Evolutionary conservation across 148 eudicot species (phyloP), one percentile per base, ranked within the genome.

Genomic region (Beta vulgaris): DNA sequence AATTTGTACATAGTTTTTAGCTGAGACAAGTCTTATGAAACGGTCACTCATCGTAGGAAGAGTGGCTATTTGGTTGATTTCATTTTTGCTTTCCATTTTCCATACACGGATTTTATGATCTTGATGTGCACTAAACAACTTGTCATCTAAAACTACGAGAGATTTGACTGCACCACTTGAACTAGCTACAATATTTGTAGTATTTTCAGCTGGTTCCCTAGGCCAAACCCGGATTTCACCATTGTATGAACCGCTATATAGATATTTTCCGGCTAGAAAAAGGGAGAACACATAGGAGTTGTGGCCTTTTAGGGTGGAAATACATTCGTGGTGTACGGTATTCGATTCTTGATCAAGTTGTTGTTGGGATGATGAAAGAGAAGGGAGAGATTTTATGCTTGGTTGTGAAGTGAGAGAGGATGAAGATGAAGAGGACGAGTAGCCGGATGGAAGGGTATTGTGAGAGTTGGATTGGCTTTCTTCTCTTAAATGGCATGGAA

Each of bases 101-200:
- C 93, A 93, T 0, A 89, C 91, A 2, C 93, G 90, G 40, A 91
- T 86, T 72, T 81, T 90, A 80, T 86, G 86, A 72, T 92, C 98
- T 63, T 88, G 93, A 70, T 92, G 93, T 0, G 93, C 91, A 25
- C 82, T 90, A 76, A 88, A 77, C 2, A 92, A 63, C 44, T 79
- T 85, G 57, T 84, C 89, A 1, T 82, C 90, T 6, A 72, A 71
- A 1, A 85, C 80, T 2, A 77, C 88, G 6, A 91, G 44, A 40
- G 92, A 83, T 32, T 90, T 90, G 36, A 88, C 88, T 6, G 98
- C 91, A 31, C 85, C 77, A 39, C 53, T 43, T 69, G 82, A 66
- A 53, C 72, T 57, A 3, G 86, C 86, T 1, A 82, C 78, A 1
- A 71, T 28, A 25, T 57, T 79, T 25, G 14, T 75, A n/a, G 61